These are phyloP conservation scores for Areca catechu DNA, from an alignment of 176 grass and related monocot species.

Conservation along the genomic window DNA sequence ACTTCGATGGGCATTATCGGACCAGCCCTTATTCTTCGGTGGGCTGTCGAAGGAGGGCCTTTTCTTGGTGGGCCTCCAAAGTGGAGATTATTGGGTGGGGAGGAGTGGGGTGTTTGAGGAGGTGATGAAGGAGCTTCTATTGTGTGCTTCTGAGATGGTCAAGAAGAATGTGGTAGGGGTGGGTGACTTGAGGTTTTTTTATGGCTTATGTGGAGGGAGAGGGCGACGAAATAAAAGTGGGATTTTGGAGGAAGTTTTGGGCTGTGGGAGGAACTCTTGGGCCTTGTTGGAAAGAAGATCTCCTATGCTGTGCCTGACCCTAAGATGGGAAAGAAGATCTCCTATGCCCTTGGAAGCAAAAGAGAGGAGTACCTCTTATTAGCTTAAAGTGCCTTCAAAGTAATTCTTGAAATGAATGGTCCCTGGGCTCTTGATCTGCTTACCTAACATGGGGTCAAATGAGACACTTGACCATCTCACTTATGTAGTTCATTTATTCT, in stretches of 20 bases:
- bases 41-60: constrained; percentile 67
- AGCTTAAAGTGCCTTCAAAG: too few species aligned
- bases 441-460: too few species aligned
- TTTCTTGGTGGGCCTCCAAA: constrained; percentile 46
- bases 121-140: constrained; percentile 59
- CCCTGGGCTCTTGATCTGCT: too few species aligned
- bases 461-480: too few species aligned
- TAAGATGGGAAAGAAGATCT: too few species aligned
- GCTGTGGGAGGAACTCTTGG: constrained; percentile 68
- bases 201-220: constrained; percentile 76
- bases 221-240: constrained; percentile 50
- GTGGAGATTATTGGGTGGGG: constrained; percentile 8
- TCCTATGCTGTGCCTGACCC: too few species aligned
- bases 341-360: too few species aligned
- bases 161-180: constrained; percentile 54
- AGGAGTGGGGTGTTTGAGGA: constrained; percentile 72
- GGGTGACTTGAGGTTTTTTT: constrained; percentile 69
- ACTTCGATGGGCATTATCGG: constrained; percentile 44
- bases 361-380: too few species aligned
- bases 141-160: constrained; percentile 78
- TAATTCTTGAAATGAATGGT: too few species aligned
- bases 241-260: constrained; percentile 57
- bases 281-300: constrained; percentile 25
- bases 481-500: too few species aligned
- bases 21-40: constrained; percentile 70